phyloP scores from a whole-genome alignment of 1,284 basidiomycete genomes.

The Phellopilus nigrolimitatus region DNA sequence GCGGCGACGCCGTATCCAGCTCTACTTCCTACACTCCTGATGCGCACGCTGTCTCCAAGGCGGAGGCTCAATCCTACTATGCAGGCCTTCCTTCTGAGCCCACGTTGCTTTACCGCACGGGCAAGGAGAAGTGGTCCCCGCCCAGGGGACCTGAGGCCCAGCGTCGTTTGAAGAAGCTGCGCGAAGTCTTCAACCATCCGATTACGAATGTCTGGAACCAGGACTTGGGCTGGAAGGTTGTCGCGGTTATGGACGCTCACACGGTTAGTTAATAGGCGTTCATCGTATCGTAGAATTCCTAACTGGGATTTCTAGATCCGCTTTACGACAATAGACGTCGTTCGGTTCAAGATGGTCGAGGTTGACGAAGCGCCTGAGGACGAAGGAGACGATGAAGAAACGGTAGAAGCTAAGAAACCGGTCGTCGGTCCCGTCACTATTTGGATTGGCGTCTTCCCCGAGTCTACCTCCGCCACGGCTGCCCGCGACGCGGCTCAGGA shows the following conservation, averaged over 20 bases:
- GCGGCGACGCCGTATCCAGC: slow-evolving; percentile 22
- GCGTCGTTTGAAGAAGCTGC: slow-evolving; percentile 26
- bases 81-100: slow-evolving; percentile 24
- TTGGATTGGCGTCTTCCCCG: slow-evolving; percentile 36
- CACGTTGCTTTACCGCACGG: slow-evolving; percentile 25
- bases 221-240: slow-evolving; percentile 13
- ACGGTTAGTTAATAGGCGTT: slow-evolving; percentile 6
- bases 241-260: slow-evolving; percentile 4
- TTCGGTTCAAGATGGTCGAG: slow-evolving; percentile 13
- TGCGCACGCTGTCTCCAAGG: slow-evolving; percentile 20
- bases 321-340: slow-evolving; percentile 12
- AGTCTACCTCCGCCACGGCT: slow-evolving; percentile 31
- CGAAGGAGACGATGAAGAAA: slow-evolving; percentile 6
- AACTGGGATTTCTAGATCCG: slow-evolving; percentile 9
- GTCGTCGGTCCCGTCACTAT: slow-evolving; percentile 37
- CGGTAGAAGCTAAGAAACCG: slow-evolving; percentile 9
- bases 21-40: slow-evolving; percentile 27
- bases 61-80: slow-evolving; percentile 27
- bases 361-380: slow-evolving; percentile 10
- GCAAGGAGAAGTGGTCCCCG: slow-evolving; percentile 23
- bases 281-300: slow-evolving; percentile 13
- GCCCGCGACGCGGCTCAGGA: slow-evolving; percentile 35
- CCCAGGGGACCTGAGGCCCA: slow-evolving; percentile 26
- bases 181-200: slow-evolving; percentile 24
- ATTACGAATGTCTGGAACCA: slow-evolving; percentile 12